phyloP scores from a whole-genome alignment of 306 rosid genomes.

The Rubus parviflorus region DNA sequence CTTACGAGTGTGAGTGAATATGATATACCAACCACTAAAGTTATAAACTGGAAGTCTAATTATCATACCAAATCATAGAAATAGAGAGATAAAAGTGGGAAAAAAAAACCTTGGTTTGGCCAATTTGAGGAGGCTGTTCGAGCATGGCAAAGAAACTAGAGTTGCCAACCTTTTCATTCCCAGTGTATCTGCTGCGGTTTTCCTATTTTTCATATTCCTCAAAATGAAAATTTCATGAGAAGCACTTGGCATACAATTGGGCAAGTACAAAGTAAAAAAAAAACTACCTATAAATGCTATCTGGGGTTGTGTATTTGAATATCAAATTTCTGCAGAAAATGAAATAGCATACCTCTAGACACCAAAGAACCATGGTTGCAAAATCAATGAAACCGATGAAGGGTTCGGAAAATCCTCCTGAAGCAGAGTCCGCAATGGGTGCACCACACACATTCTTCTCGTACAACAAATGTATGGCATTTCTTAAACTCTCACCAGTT shows the following conservation, averaged over 20 bases:
- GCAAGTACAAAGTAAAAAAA: background rate
- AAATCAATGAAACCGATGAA: slow-evolving; percentile 50
- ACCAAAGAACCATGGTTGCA: slow-evolving; percentile 60
- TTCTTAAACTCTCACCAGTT: slow-evolving; percentile 47
- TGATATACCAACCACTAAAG: too few relatives aligned
- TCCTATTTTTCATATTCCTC: slow-evolving; percentile 43
- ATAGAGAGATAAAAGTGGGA: background rate
- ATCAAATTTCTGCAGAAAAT: background rate
- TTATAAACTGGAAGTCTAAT: too few relatives aligned
- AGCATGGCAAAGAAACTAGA: slow-evolving; percentile 40
- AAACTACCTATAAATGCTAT: background rate
- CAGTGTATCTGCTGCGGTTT: background rate
- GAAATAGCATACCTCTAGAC: slow-evolving; percentile 47
- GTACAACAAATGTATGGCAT: slow-evolving; percentile 49
- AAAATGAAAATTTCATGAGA: background rate
- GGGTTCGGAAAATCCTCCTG: slow-evolving; percentile 34
- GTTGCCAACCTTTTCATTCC: slow-evolving; percentile 18
- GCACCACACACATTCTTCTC: slow-evolving; percentile 45
- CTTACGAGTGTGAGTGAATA: too few relatives aligned
- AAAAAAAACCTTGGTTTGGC: slow-evolving; percentile 58
- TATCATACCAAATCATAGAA: background rate
- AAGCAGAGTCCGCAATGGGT: slow-evolving; percentile 36
- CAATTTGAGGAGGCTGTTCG: slow-evolving; percentile 53
- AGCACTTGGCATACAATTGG: background rate
- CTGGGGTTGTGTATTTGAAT: background rate